A percentile compares a stretch with the other conserved stretches of the same genome.
Evolutionary conservation across 2,329 filamentous ascomycete species (phyloP).

Genomic region (Epichloe glyceriae): DNA sequence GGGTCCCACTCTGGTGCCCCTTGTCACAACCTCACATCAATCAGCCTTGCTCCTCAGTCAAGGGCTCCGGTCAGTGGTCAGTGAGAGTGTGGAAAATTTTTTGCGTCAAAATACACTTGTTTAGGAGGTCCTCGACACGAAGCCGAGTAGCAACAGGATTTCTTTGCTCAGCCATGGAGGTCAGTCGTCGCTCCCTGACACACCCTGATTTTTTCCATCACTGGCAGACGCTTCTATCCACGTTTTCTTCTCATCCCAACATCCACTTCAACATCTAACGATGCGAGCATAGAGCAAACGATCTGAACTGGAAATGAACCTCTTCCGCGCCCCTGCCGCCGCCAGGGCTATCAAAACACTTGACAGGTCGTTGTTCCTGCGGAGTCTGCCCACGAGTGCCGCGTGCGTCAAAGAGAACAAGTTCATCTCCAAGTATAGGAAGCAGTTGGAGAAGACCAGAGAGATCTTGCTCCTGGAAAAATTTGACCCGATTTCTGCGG

Average conservation of each 20-base stretch:
- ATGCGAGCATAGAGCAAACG: conserved; percentile 6
- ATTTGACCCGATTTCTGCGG: conserved; percentile 47
- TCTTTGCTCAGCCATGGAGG: conserved; percentile 16
- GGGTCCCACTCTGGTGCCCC: background rate
- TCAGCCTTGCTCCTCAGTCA: too few species aligned
- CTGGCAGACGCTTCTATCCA: too few species aligned
- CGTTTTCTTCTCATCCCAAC: background rate
- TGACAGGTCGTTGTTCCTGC: conserved; percentile 73
- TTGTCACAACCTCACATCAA: too few species aligned
- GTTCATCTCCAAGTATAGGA: conserved; percentile 60
- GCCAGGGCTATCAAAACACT: conserved; percentile 68
- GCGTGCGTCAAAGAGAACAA: conserved; percentile 64
- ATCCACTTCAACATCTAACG: background rate
- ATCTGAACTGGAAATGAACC: conserved; percentile 31
- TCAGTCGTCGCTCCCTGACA: conserved; percentile 5
- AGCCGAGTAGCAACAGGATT: background rate
- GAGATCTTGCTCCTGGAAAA: conserved; percentile 55
- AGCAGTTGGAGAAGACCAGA: conserved; percentile 47
- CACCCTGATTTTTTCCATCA: background rate
- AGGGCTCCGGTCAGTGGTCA: background rate
- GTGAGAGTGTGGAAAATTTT: background rate
- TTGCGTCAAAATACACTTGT: background rate
- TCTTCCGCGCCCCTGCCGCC: conserved; percentile 61
- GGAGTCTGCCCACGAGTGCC: conserved; percentile 62
- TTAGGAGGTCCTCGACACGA: background rate